phyloP scores from a whole-genome alignment of 1,139 yeast species.

The Yamadazyma dendronema region DNA sequence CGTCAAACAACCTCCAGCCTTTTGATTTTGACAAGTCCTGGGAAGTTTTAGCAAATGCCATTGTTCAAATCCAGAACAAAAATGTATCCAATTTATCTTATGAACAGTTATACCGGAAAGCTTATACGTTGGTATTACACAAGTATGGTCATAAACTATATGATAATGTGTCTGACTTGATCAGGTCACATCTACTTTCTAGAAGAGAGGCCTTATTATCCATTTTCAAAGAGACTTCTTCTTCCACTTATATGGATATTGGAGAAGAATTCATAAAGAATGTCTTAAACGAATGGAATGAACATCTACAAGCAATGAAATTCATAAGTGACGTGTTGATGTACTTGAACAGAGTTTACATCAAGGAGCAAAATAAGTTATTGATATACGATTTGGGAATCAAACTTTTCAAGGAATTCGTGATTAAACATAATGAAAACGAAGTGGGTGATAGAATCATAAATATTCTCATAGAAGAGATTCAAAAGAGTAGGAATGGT shows the following conservation, averaged over 20 bases:
- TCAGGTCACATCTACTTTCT: constrained; percentile 48
- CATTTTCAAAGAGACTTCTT: constrained; percentile 8
- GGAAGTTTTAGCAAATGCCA: constrained; percentile 70
- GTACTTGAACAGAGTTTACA: constrained; percentile 84
- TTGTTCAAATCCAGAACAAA: constrained; percentile 69
- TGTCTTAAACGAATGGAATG: constrained; percentile 65
- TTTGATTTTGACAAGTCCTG: constrained; percentile 72
- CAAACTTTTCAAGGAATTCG: constrained; percentile 49
- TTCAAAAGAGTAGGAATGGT: constrained; percentile 61
- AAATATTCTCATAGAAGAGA: constrained; percentile 52
- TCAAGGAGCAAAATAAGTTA: constrained; percentile 66
- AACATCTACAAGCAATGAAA: constrained; percentile 71
- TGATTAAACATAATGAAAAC: constrained; percentile 40
- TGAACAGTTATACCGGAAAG: constrained; percentile 79
- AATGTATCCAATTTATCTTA: constrained; percentile 78
- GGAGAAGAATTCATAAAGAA: constrained; percentile 43
- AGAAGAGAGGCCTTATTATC: constrained; percentile 25
- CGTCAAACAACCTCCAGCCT: constrained; percentile 23
- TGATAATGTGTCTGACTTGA: constrained; percentile 53
- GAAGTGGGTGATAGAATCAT: constrained; percentile 54
- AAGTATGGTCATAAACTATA: constrained; percentile 73
- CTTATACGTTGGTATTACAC: constrained; percentile 74
- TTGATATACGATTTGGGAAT: constrained; percentile 76
- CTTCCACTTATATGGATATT: constrained; percentile 9
- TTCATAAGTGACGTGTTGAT: constrained; percentile 83